A percentile compares a stretch with the other conserved stretches of the same genome.
Conservation (phyloP, 1,284 basidiomycete genomes). For the Trichosporon sp. region DNA sequence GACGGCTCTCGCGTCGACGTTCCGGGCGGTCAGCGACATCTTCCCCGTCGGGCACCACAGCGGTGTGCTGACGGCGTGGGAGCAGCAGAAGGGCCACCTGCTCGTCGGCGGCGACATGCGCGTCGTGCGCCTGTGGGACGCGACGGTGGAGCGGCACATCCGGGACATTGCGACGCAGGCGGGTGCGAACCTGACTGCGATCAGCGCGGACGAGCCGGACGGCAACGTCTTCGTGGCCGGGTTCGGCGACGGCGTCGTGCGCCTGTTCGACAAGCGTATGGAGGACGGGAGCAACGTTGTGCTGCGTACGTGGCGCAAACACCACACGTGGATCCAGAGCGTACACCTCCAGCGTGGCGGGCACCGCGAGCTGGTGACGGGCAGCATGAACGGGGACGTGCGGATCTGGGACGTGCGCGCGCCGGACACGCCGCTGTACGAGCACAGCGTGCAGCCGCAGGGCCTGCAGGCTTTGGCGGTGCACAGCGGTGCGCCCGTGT, state of each 20-base stretch:
- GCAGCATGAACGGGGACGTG: slow-evolving; percentile 85
- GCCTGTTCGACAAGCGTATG: slow-evolving; percentile 85
- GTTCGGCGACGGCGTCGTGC: slow-evolving; percentile 87
- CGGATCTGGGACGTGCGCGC: slow-evolving; percentile 87
- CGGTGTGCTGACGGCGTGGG: slow-evolving; percentile 90
- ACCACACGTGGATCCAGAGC: slow-evolving; percentile 87
- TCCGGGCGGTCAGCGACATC: slow-evolving; percentile 80
- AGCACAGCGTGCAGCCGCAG: slow-evolving; percentile 64
- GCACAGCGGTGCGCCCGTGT: slow-evolving; percentile 77
- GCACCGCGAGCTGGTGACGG: slow-evolving; percentile 76
- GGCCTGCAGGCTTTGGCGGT: slow-evolving; percentile 82
- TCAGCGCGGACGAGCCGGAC: slow-evolving; percentile 69
- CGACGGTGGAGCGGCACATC: slow-evolving; percentile 78
- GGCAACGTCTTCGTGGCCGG: slow-evolving; percentile 81
- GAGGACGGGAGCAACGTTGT: slow-evolving; percentile 82
- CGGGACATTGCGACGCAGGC: slow-evolving; percentile 75
- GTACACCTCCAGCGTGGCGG: slow-evolving; percentile 77
- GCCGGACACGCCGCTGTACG: slow-evolving; percentile 59
- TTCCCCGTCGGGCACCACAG: slow-evolving; percentile 60
- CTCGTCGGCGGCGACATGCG: slow-evolving; percentile 87
- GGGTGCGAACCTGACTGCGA: slow-evolving; percentile 80
- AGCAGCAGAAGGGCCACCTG: slow-evolving; percentile 78
- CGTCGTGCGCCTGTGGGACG: slow-evolving; percentile 91
- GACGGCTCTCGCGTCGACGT: slow-evolving; percentile 84
- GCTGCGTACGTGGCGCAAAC: slow-evolving; percentile 67